These are phyloP conservation scores for Vitis vinifera DNA, from an alignment of 164 flowering plant genomes.

Conservation along the genomic window DNA sequence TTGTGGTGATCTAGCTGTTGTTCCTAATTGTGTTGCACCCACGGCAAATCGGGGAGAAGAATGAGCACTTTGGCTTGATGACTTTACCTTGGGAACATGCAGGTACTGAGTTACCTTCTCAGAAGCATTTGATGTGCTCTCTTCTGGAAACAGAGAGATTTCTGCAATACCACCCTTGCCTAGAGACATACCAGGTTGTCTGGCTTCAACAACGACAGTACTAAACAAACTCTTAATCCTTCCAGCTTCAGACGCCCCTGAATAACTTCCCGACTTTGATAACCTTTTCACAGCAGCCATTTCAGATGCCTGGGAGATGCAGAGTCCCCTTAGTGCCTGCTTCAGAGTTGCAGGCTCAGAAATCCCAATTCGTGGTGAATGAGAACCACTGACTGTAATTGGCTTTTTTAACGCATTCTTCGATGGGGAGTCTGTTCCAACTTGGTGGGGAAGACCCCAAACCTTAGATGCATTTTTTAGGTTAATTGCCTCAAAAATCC, in stretches of 20 bases:
- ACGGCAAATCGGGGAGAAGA: constrained; percentile 15
- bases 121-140: constrained; percentile 17
- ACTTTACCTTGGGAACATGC: constrained; percentile 18
- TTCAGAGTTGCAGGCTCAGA: constrained; percentile 56
- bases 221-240: constrained; percentile 41
- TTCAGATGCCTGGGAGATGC: constrained; percentile 76
- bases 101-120: constrained; percentile 16
- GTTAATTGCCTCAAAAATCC: constrained; percentile 51
- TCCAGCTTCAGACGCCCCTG: constrained; percentile 50
- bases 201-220: constrained; percentile 36
- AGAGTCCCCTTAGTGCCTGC: constrained; percentile 64
- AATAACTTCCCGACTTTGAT: constrained; percentile 35
- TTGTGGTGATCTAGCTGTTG: not conserved
- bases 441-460: constrained; percentile 20
- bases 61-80: constrained; percentile 24
- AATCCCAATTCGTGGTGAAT: constrained; percentile 48
- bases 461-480: constrained; percentile 38
- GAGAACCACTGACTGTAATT: constrained; percentile 31
- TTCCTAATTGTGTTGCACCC: not conserved
- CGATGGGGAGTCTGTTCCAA: constrained; percentile 19
- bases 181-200: constrained; percentile 25
- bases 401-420: constrained; percentile 45
- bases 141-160: constrained; percentile 35
- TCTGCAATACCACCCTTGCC: constrained; percentile 26
- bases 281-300: constrained; percentile 67